Percentiles rank a stretch among this genome's conserved stretches.
phyloP scores from a whole-genome alignment of 352 stramenopile species.

The Heterotrichella gracilis region DNA sequence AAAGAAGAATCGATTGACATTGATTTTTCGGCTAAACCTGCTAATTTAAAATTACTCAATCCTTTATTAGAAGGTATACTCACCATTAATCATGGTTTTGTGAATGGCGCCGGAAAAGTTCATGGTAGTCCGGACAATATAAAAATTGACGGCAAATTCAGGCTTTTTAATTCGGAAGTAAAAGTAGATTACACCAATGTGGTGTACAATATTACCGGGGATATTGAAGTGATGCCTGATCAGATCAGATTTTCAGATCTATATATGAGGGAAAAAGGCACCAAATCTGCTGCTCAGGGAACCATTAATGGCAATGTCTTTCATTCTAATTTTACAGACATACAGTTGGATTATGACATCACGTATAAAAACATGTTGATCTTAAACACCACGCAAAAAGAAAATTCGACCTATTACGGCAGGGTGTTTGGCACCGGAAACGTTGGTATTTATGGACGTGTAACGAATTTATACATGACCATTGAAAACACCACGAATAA shows the following conservation, averaged over 20 bases:
- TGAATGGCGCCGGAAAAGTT: background rate
- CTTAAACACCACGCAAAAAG: background rate
- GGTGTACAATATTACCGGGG: background rate
- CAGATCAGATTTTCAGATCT: background rate
- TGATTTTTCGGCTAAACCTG: background rate
- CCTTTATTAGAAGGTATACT: background rate
- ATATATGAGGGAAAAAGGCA: background rate
- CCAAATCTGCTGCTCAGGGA: background rate
- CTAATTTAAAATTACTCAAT: conserved; percentile 5
- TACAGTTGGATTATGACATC: background rate
- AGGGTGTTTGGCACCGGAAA: background rate
- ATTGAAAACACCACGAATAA: background rate
- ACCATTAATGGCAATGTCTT: background rate
- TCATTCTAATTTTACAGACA: background rate
- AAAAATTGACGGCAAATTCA: conserved; percentile 3
- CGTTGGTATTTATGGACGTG: background rate
- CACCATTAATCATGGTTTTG: background rate
- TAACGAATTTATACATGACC: background rate
- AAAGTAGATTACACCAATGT: conserved; percentile 8
- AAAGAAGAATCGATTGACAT: background rate
- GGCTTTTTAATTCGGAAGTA: background rate
- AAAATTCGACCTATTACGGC: background rate
- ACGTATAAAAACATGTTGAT: background rate
- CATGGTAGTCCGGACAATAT: background rate
- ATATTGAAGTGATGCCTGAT: background rate